Evolutionary conservation across 2,329 filamentous ascomycete species (phyloP).

Genomic region (Beauveria medogensis): DNA sequence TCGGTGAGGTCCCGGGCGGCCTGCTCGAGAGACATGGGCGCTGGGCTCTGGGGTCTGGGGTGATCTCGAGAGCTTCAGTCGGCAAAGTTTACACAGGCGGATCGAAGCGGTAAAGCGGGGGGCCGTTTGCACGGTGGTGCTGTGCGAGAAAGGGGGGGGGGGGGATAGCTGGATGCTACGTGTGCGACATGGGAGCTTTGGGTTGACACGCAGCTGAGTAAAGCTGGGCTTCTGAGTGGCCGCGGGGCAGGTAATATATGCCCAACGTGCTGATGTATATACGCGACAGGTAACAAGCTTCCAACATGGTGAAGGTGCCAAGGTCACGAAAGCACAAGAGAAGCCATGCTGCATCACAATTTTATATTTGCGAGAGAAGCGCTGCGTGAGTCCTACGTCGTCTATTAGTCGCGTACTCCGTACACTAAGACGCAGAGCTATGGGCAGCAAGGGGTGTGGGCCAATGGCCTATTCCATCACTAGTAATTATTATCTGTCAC

Average conservation of each 20-base stretch:
- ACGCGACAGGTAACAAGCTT: neutral
- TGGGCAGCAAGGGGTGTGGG: slow-evolving; percentile 1
- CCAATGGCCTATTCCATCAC: neutral
- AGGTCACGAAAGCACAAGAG: neutral
- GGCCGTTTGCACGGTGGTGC: neutral
- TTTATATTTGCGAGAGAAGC: neutral
- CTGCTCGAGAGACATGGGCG: slow-evolving; percentile 5
- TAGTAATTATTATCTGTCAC: neutral
- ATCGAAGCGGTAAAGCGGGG: neutral
- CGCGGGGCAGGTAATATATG: neutral
- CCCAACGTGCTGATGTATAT: neutral
- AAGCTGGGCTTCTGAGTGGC: slow-evolving; percentile 6
- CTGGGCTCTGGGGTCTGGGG: neutral
- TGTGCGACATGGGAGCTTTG: neutral
- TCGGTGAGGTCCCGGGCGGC: slow-evolving; percentile 2
- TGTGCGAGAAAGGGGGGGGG: neutral
- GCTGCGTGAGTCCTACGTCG: neutral
- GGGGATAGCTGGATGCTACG: neutral
- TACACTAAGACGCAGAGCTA: neutral
- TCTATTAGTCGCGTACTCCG: neutral
- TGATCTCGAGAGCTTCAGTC: neutral
- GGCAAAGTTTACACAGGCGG: too few species aligned
- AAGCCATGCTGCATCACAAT: neutral
- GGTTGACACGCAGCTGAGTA: slow-evolving; percentile 4
- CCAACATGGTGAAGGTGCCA: neutral